phyloP scores from a whole-genome alignment of 2,329 filamentous ascomycete genomes.

The Trematosphaeria pertusa region DNA sequence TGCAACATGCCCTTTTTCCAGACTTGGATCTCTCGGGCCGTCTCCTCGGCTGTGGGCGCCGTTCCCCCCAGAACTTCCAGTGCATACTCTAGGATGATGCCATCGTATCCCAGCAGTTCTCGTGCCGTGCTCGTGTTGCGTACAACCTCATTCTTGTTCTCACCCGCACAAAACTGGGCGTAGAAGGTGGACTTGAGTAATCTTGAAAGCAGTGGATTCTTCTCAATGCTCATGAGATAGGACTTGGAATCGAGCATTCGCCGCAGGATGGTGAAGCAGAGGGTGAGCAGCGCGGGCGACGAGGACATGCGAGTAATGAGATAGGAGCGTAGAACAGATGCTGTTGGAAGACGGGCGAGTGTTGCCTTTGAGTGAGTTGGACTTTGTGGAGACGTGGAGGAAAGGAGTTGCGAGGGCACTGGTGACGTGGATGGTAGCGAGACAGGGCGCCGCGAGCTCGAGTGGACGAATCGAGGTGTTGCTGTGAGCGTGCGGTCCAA shows the following conservation, averaged over 20 bases:
- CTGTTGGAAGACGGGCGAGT: conserved; percentile 71
- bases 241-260: conserved; percentile 73
- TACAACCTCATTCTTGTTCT: conserved; percentile 72
- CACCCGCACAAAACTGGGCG: conserved; percentile 88
- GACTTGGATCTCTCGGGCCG: conserved; percentile 67
- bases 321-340: conserved; percentile 72
- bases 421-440: conserved; percentile 31
- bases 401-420: conserved; percentile 25
- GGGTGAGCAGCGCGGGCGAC: conserved; percentile 70
- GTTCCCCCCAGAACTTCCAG: conserved; percentile 76
- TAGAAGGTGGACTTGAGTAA: conserved; percentile 86
- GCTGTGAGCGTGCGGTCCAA: conserved; percentile 26
- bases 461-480: conserved; percentile 37
- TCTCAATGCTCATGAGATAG: conserved; percentile 74
- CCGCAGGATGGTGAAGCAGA: conserved; percentile 73
- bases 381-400: conserved; percentile 16
- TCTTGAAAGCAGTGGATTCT: conserved; percentile 72
- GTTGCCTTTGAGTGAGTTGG: conserved; percentile 36
- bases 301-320: conserved; percentile 74
- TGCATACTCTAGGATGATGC: conserved; percentile 85
- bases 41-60: conserved; percentile 60
- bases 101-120: conserved; percentile 78
- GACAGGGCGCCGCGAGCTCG: conserved; percentile 39
- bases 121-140: conserved; percentile 67
- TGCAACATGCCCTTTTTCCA: conserved; percentile 79